Evolutionary conservation across 2,329 filamentous ascomycete species (phyloP).

Genomic region (Trichoderma oligosporum): DNA sequence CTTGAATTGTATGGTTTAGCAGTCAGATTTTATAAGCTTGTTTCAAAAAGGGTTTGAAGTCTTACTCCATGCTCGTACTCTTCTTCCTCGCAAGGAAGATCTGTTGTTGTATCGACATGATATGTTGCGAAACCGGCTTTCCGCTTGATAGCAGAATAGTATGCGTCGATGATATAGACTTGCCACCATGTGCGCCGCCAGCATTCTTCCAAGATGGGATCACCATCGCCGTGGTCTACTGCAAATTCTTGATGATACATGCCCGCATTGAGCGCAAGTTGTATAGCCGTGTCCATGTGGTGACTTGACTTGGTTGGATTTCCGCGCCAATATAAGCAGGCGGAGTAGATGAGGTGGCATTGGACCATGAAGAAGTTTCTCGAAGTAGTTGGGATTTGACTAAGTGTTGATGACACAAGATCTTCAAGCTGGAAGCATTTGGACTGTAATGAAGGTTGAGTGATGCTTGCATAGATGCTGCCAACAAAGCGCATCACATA

Average conservation of each 20-base stretch:
- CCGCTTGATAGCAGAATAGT: slow-evolving; percentile 33
- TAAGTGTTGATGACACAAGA: slow-evolving; percentile 3
- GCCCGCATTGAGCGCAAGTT: slow-evolving; percentile 56
- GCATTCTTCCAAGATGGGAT: slow-evolving; percentile 52
- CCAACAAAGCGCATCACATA: slow-evolving; percentile 35
- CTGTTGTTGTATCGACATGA: slow-evolving; percentile 50
- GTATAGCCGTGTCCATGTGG: slow-evolving; percentile 47
- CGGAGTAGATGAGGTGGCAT: slow-evolving; percentile 35
- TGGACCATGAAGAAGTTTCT: slow-evolving; percentile 34
- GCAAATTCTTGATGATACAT: slow-evolving; percentile 57
- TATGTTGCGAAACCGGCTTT: slow-evolving; percentile 28
- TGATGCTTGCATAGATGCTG: slow-evolving; percentile 29
- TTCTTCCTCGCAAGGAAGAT: slow-evolving; percentile 61
- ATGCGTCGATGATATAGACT: slow-evolving; percentile 58
- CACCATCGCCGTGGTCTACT: slow-evolving; percentile 41
- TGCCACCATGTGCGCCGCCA: slow-evolving; percentile 71
- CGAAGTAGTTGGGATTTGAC: neutral
- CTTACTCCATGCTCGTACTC: slow-evolving; percentile 46
- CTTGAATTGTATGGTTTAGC: slow-evolving; percentile 25
- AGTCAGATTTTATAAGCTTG: slow-evolving; percentile 15
- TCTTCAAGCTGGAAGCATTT: slow-evolving; percentile 13
- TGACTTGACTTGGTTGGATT: slow-evolving; percentile 25
- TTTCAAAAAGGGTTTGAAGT: neutral
- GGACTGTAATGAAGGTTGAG: slow-evolving; percentile 7
- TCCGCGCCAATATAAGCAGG: slow-evolving; percentile 35